Evolutionary conservation across 2,329 filamentous ascomycete genomes (phyloP).

Genomic region (Lomentospora prolificans): DNA sequence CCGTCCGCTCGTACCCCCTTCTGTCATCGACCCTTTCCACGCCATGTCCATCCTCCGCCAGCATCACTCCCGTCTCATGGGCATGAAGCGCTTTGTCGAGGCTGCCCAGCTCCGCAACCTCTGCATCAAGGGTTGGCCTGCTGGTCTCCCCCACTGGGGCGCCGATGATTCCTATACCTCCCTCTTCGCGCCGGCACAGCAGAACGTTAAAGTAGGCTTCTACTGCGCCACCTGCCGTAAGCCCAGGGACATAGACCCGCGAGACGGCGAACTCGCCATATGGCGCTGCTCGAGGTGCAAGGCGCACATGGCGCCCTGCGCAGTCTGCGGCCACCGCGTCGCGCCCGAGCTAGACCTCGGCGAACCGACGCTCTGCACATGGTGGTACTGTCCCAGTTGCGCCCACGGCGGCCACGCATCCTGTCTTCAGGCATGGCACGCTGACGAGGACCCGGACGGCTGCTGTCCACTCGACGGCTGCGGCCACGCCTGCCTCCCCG

Average conservation of each 20-base stretch:
- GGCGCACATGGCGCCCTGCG: constrained; percentile 43
- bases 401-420: constrained; percentile 52
- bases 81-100: constrained; percentile 49
- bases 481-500: constrained; percentile 52
- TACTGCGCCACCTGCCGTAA: constrained; percentile 47
- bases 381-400: constrained; percentile 57
- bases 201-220: constrained; percentile 42
- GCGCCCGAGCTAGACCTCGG: constrained; percentile 20
- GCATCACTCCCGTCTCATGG: constrained; percentile 49
- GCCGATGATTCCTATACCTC: constrained; percentile 40
- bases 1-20: constrained; percentile 43
- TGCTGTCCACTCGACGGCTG: constrained; percentile 58
- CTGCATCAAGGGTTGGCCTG: constrained; percentile 47
- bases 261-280: constrained; percentile 27
- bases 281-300: constrained; percentile 50
- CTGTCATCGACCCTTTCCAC: constrained; percentile 44
- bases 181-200: constrained; percentile 44
- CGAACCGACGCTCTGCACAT: constrained; percentile 28
- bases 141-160: constrained; percentile 40
- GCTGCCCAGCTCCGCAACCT: constrained; percentile 52
- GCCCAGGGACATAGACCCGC: constrained; percentile 36
- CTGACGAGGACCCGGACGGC: constrained; percentile 36
- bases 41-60: constrained; percentile 47
- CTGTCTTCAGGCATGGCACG: constrained; percentile 52
- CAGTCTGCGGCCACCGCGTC: constrained; percentile 45